Base-by-base conservation (phyloP, 371 early-diverging fungal genomes). In the Lichtheimia hyalospora region DNA sequence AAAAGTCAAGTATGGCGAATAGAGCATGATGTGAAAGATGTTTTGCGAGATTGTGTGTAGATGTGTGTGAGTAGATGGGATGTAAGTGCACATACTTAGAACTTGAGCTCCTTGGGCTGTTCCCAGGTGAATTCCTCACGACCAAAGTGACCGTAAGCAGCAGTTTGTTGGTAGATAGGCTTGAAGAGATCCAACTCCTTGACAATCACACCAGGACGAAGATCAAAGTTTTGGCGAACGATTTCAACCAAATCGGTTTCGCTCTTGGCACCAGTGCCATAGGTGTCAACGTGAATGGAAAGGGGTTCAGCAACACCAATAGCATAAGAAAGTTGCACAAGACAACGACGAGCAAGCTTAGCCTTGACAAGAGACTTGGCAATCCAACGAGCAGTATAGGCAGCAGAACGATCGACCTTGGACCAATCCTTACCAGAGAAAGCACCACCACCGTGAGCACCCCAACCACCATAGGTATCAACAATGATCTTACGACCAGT, bases 371-470 rank as follows among this genome's bases (percentile, higher is more conserved):
- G 81, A 43, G 98, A 89, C 85, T 92, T 92, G 82, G 99, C 99
- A 71, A 99, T 94, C 96, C 98, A 98, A 70, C 99, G 94, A 66
- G 96, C 98, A 58, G 98, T 93, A 86, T 99, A 99, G 67, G 99
- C 99, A 68, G 97, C 99, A 58, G 97, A 97, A 83, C 99, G 93
- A 81, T 99, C 99, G 74, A 99, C 99, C 92, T 99, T 99, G 87
- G 98, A 96, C 94, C 95, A 98, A 87, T 99, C 99, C 91, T 99
- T 99, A 66, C 99, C 99, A 69, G 94, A 93, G 93, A 98, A 99
- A 71, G 98, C 96, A 84, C 99, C 99, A 80, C 99, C 99, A 81
- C 99, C 99, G 89, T 99, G 99, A 65, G 96, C 96, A 81, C 99
- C 98, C 91, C 94, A 96, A 78, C 99, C 99, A 74, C 75, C 79